Evolutionary conservation across 768 basidiomycete genomes (phyloP).

Genomic region (Coprinellus aureogranulatus): DNA sequence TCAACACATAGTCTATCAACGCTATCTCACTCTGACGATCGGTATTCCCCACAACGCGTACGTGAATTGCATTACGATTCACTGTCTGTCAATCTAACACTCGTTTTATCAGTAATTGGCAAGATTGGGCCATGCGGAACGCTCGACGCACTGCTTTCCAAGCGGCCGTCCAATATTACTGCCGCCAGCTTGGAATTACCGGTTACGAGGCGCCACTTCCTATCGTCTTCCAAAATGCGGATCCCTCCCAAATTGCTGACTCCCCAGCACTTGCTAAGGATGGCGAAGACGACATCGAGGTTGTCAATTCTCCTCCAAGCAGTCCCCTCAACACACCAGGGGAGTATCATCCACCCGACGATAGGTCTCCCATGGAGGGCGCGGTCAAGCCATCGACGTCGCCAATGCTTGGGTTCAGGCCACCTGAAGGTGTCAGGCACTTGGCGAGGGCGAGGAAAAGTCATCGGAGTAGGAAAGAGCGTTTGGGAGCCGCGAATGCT

Average conservation of each 20-base stretch:
- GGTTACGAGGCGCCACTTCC: conserved; percentile 62
- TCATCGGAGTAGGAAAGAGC: conserved; percentile 36
- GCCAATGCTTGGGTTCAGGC: conserved; percentile 44
- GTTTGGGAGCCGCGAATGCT: conserved; percentile 35
- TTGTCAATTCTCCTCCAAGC: conserved; percentile 2
- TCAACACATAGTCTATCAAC: conserved; percentile 64
- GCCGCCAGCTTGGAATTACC: conserved; percentile 63
- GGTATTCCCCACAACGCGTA: conserved; percentile 57
- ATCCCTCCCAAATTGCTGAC: conserved; percentile 17
- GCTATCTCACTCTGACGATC: conserved; percentile 67
- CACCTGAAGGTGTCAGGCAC: conserved; percentile 36
- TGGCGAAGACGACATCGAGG: not conserved
- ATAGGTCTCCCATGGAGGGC: no score
- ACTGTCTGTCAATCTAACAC: not conserved
- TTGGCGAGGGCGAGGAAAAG: conserved; percentile 40
- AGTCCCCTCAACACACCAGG: no score
- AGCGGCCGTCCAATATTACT: conserved; percentile 73
- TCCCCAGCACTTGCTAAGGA: not conserved
- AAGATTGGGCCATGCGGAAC: conserved; percentile 59
- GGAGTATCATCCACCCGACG: no score
- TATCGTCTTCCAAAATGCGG: conserved; percentile 44
- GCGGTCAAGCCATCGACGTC: conserved; percentile 36
- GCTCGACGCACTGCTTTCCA: conserved; percentile 75
- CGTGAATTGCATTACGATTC: not conserved
- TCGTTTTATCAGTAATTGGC: conserved; percentile 22